A percentile compares a stretch with the other conserved stretches of the same genome.
phyloP scores from a whole-genome alignment of 345 rosid species.

The Salix udensis region DNA sequence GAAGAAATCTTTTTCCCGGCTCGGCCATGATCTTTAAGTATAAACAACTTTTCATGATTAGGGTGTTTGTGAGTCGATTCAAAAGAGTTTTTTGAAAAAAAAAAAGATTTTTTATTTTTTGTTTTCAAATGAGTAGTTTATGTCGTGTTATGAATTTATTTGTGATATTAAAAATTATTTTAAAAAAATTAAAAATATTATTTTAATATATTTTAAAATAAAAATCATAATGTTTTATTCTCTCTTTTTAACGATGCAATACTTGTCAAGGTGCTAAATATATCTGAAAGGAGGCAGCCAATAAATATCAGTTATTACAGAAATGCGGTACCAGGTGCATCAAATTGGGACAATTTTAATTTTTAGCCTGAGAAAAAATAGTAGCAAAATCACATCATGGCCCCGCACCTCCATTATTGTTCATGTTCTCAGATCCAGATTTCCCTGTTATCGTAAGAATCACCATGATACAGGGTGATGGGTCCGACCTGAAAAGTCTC shows the following conservation, averaged over 20 bases:
- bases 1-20: too few species aligned
- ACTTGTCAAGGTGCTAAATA: not conserved
- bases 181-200: too few species aligned
- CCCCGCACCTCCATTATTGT: constrained; percentile 17
- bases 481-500: constrained; percentile 7
- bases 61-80: too few species aligned
- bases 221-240: not conserved
- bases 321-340: not conserved
- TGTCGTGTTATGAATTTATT: too few species aligned
- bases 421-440: constrained; percentile 2
- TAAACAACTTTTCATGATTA: too few species aligned
- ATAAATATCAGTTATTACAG: not conserved
- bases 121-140: too few species aligned
- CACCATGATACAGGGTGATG: not conserved
- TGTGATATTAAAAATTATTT: too few species aligned
- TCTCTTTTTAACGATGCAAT: not conserved
- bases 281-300: not conserved
- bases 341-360: not conserved
- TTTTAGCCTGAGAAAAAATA: not conserved
- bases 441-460: constrained; percentile 11
- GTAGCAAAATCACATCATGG: constrained; percentile 20
- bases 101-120: too few species aligned
- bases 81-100: too few species aligned
- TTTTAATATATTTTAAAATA: too few species aligned
- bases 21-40: too few species aligned